Conservation (phyloP, 345 rosid species). For the Raphanus sativus region DNA sequence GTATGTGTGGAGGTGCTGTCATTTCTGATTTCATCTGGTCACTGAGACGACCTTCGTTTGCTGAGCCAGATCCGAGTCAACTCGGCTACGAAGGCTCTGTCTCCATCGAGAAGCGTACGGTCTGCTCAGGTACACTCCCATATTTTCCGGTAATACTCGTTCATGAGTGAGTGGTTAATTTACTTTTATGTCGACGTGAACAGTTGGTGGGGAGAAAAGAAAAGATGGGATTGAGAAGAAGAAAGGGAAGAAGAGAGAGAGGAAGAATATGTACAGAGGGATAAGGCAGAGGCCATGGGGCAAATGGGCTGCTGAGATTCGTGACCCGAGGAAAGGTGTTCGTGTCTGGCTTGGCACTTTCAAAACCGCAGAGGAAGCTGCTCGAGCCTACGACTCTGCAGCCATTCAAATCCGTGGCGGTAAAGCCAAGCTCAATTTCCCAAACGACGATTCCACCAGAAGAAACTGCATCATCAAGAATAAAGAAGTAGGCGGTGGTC, state of each 20-base stretch:
- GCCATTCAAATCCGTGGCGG: conserved; percentile 84
- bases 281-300: conserved; percentile 97
- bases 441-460: conserved; percentile 30
- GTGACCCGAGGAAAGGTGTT: conserved; percentile 88
- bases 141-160: not conserved
- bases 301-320: conserved; percentile 97
- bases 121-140: conserved; percentile 46
- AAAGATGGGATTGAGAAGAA: conserved; percentile 43
- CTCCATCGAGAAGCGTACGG: conserved; percentile 31
- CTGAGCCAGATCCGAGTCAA: conserved; percentile 15
- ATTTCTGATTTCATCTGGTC: conserved; percentile 46
- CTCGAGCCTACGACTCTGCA: conserved; percentile 82
- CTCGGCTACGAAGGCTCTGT: not conserved
- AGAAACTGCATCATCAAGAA: conserved; percentile 30
- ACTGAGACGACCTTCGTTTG: conserved; percentile 17
- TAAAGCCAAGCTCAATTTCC: conserved; percentile 78
- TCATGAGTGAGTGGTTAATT: conserved; percentile 27
- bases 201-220: conserved; percentile 37
- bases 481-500: not conserved
- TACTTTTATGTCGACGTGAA: not conserved
- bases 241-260: conserved; percentile 51
- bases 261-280: conserved; percentile 81
- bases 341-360: conserved; percentile 96
- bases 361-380: conserved; percentile 90
- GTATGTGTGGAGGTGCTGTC: conserved; percentile 80